phyloP scores from a whole-genome alignment of 2,329 filamentous ascomycete species.

The Dryadomyces quercus-mongolicae region DNA sequence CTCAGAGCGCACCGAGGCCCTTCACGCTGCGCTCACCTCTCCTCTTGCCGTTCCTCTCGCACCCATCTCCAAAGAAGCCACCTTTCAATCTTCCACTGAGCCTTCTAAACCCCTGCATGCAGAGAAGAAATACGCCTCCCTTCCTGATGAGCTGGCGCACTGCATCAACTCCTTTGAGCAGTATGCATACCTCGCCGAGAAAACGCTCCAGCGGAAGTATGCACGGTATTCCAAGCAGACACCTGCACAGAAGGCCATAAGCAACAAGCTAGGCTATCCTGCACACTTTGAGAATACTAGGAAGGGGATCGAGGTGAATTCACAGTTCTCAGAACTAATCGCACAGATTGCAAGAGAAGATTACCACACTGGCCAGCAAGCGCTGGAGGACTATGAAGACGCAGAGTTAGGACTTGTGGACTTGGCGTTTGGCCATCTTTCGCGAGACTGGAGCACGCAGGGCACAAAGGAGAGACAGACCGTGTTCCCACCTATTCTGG shows the following conservation, averaged over 20 bases:
- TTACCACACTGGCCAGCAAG: background rate
- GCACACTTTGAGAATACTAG: background rate
- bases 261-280: constrained; percentile 2
- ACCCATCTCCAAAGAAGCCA: too few species aligned
- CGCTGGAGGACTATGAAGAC: background rate
- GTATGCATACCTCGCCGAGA: constrained; percentile 1
- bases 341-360: background rate
- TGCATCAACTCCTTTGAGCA: constrained; percentile 1
- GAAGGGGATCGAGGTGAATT: constrained; percentile 1
- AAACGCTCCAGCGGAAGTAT: background rate
- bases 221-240: background rate
- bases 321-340: background rate
- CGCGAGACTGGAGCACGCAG: constrained; percentile 1
- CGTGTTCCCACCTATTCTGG: background rate
- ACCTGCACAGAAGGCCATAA: background rate
- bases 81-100: too few species aligned
- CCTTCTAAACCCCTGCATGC: too few species aligned
- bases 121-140: background rate
- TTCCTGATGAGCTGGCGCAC: background rate
- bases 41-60: too few species aligned
- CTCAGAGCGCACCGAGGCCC: background rate
- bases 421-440: background rate
- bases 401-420: background rate
- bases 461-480: background rate
- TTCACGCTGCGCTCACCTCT: background rate